Evolutionary conservation across 78 protist species (phyloP).

Genomic region (Pigoraptor vietnamica): DNA sequence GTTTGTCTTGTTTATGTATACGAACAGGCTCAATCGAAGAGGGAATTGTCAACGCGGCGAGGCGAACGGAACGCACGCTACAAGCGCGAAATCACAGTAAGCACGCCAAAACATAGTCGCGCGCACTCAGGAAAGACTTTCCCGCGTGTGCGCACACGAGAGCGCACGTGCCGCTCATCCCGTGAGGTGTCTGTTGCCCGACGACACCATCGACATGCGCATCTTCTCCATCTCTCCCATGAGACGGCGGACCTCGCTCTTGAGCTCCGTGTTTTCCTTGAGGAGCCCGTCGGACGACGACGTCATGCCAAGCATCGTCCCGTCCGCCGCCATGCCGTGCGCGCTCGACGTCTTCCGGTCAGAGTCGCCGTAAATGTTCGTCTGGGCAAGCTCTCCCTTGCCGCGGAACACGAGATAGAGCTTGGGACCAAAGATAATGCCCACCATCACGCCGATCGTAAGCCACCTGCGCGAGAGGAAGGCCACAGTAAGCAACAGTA

Average conservation of each 20-base stretch:
- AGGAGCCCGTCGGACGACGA: neutral
- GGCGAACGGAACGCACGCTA: too few species aligned
- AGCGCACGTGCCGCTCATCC: too few species aligned
- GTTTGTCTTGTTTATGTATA: too few species aligned
- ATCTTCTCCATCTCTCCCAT: neutral
- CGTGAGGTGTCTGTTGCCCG: neutral
- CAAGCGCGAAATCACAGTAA: too few species aligned
- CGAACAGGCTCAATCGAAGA: too few species aligned
- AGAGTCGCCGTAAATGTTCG: neutral
- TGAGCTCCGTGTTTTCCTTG: neutral
- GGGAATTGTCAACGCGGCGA: too few species aligned
- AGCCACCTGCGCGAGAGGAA: too few species aligned
- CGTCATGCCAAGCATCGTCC: neutral
- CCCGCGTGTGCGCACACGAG: too few species aligned
- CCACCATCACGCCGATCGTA: neutral
- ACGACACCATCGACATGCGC: neutral
- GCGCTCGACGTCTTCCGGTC: neutral
- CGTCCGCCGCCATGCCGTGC: neutral
- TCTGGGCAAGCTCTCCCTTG: neutral
- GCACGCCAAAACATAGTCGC: too few species aligned
- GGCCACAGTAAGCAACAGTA: too few species aligned
- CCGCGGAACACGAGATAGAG: neutral
- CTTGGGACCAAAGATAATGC: neutral
- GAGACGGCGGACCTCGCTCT: neutral
- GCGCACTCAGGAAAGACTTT: too few species aligned